Percentiles rank a stretch among this genome's conserved stretches.
Conservation (phyloP, 176 grass and related monocot species). For the Echinochloa phyllopogon region DNA sequence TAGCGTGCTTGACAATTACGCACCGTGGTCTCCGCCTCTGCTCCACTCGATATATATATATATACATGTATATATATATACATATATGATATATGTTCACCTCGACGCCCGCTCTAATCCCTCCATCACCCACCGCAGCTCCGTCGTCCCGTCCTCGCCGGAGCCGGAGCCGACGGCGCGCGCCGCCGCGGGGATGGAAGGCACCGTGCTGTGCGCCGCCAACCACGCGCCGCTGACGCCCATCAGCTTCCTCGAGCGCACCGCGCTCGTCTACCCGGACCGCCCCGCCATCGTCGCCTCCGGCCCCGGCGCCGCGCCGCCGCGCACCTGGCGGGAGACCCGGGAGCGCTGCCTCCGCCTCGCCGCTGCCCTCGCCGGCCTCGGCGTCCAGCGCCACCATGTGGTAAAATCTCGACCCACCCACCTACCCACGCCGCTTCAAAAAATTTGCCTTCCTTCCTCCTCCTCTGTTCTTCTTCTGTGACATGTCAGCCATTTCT, state of each 20-base stretch:
- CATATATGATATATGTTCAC: no score
- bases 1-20: no score
- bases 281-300: conserved; percentile 51
- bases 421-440: no score
- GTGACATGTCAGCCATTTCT: no score
- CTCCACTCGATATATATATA: conserved; percentile 1
- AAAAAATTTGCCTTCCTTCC: no score
- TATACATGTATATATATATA: no score
- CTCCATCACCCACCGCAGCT: no score
- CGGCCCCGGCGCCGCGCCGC: conserved; percentile 8
- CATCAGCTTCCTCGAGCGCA: conserved; percentile 78
- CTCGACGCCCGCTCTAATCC: neutral
- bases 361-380: conserved; percentile 62
- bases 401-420: conserved; percentile 39
- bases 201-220: conserved; percentile 60
- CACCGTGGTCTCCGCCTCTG: neutral
- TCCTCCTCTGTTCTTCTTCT: neutral
- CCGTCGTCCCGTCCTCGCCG: no score
- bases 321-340: conserved; percentile 69
- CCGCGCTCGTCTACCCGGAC: conserved; percentile 73
- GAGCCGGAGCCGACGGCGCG: neutral
- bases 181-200: conserved; percentile 62
- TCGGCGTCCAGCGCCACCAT: conserved; percentile 63
- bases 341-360: conserved; percentile 76
- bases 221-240: conserved; percentile 92